A percentile compares a stretch with the other conserved stretches of the same genome.
These are phyloP conservation scores for Sporothrix sp. DNA, from an alignment of 2,329 filamentous ascomycete genomes.

Conservation along the genomic window DNA sequence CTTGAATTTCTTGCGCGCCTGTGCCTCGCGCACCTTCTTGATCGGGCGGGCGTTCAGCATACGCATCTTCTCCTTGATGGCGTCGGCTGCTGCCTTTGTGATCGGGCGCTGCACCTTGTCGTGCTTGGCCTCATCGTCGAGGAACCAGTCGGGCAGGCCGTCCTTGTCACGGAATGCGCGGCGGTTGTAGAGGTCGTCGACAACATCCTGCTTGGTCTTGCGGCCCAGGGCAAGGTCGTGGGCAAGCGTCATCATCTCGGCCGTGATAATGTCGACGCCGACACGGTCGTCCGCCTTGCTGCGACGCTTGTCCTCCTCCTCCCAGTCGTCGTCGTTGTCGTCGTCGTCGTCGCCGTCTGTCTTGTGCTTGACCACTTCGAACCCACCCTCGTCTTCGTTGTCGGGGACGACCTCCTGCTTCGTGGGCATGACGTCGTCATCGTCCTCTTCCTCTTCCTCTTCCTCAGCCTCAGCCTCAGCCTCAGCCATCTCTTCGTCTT, in stretches of 20 bases:
- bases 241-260: constrained; percentile 95
- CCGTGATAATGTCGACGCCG: constrained; percentile 95
- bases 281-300: constrained; percentile 49
- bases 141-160: constrained; percentile 92
- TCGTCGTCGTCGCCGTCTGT: constrained; percentile 24
- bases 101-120: constrained; percentile 82
- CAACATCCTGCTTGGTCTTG: constrained; percentile 65
- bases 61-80: constrained; percentile 89
- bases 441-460: constrained; percentile 7
- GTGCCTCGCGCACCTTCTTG: constrained; percentile 97
- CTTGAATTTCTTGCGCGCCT: constrained; percentile 95
- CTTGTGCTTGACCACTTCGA: constrained; percentile 52
- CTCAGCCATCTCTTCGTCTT: constrained; percentile 12
- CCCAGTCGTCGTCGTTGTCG: constrained; percentile 46
- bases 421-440: not conserved
- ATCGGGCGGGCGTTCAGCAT: constrained; percentile 92
- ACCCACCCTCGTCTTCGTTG: constrained; percentile 27
- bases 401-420: constrained; percentile 18
- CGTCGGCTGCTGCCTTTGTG: constrained; percentile 75
- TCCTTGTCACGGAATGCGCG: constrained; percentile 83
- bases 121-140: constrained; percentile 82
- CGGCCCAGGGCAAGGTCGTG: constrained; percentile 83
- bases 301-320: constrained; percentile 50
- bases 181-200: constrained; percentile 92
- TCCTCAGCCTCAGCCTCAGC: not conserved